phyloP scores from a whole-genome alignment of 495 filamentous ascomycete species.

The Trichoderma parareesei region DNA sequence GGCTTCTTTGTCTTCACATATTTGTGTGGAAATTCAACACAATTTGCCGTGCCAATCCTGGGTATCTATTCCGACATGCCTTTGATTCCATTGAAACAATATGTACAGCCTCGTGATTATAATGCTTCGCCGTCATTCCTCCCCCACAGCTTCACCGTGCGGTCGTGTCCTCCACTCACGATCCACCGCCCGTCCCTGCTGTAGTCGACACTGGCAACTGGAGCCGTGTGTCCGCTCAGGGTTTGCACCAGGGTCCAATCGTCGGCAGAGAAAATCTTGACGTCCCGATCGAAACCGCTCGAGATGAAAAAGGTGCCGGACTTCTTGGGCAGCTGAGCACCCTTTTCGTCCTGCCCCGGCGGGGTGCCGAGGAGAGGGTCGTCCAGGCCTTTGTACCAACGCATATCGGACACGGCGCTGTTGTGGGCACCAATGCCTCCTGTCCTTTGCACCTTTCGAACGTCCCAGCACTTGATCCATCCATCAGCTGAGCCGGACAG shows the following conservation, averaged over 20 bases:
- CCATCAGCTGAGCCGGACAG: conserved; percentile 88
- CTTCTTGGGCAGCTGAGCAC: conserved; percentile 51
- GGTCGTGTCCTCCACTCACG: conserved; percentile 84
- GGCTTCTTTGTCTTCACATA: too few species aligned
- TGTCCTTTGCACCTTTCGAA: conserved; percentile 73
- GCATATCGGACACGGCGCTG: conserved; percentile 82
- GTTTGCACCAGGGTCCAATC: conserved; percentile 89
- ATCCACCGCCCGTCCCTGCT: conserved; percentile 84
- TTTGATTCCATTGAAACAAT: neutral
- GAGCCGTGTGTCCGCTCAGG: conserved; percentile 81
- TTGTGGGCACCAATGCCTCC: conserved; percentile 87
- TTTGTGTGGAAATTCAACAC: neutral
- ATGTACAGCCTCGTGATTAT: conserved; percentile 13
- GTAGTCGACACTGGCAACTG: conserved; percentile 83
- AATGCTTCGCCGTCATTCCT: conserved; percentile 60
- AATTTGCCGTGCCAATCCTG: neutral
- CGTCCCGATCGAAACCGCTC: conserved; percentile 88
- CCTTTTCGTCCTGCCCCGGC: conserved; percentile 54
- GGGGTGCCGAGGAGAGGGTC: conserved; percentile 48
- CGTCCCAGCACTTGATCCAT: conserved; percentile 96
- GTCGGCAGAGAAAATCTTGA: conserved; percentile 91
- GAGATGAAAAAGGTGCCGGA: conserved; percentile 85
- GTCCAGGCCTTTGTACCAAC: conserved; percentile 86
- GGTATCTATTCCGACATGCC: conserved; percentile 2
- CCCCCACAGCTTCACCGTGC: conserved; percentile 94